Conservation (phyloP, 345 rosid genomes). For the Citrus sp. region DNA sequence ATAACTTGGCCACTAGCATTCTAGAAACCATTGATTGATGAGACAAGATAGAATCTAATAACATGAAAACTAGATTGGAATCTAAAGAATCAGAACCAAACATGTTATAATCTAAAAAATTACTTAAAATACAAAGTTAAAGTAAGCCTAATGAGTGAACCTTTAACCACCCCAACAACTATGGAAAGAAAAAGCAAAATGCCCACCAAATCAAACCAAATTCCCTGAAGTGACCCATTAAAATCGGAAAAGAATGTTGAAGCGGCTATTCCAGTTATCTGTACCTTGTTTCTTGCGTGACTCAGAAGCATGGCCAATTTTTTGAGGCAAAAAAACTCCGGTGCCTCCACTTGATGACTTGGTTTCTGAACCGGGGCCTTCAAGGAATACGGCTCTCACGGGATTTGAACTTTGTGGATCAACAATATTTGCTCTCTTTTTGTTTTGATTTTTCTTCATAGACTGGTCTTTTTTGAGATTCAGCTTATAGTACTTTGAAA, state of each 20-base stretch:
- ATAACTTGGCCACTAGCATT: conserved; percentile 8
- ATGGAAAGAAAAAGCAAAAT: not conserved
- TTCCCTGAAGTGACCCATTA: not conserved
- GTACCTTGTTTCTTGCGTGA: conserved; percentile 65
- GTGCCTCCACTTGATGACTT: conserved; percentile 57
- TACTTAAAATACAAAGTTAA: conserved; percentile 5
- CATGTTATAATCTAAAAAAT: not conserved
- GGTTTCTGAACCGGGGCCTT: conserved; percentile 39
- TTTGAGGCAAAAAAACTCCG: conserved; percentile 86
- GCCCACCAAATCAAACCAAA: conserved; percentile 7
- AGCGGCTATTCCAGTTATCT: not conserved
- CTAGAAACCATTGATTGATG: conserved; percentile 7
- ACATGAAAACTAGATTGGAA: not conserved
- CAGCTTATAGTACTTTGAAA: conserved; percentile 29
- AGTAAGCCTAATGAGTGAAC: not conserved
- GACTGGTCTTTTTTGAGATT: conserved; percentile 38
- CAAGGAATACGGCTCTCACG: conserved; percentile 62
- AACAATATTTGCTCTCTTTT: conserved; percentile 10
- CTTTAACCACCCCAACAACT: conserved; percentile 19
- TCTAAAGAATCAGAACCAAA: not conserved
- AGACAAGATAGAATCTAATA: conserved; percentile 31
- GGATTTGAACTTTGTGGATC: not conserved
- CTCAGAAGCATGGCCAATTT: conserved; percentile 32
- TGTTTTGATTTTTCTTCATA: conserved; percentile 24
- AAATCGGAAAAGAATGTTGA: not conserved